Evolutionary conservation across 148 eudicot genomes (phyloP), one percentile per base, ranked within the genome.

Genomic region (Rhododendron mucronatum): DNA sequence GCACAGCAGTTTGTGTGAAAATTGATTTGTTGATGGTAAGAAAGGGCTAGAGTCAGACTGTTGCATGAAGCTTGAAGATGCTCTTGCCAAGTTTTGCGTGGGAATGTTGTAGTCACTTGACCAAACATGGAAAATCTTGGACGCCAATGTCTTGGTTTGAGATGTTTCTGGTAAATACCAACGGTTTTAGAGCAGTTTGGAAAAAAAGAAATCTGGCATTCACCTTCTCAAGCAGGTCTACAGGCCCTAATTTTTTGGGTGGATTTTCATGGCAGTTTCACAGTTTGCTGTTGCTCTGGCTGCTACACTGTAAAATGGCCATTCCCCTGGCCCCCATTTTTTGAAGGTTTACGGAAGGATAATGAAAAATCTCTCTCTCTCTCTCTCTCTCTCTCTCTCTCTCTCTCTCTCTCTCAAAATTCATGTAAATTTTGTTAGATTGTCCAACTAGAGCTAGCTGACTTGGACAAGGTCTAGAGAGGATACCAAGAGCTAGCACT

Each of bases 11-110:
- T 37, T 82, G 26, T n/a, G 84, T 82, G 51, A 47, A 39, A 59
- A 39, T 82, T 47, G 21, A 39, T 48, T 47, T 69, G 76, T 83
- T 14, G 15, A 83, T 30, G 21, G n/a, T 16, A 3, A 15, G 37
- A 15, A 35, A 51, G 55, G 35, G 80, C 80, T 83, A 16, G 10
- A 74, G 80, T 53, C 18, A 51, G 67, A 21, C 35, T n/a, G 26
- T 76, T 53, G 35, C 4, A 9, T 20, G 86, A 84, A 84, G 86
- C 69, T 84, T 84, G 39, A 55, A 55, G 26, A 55, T 73, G 81
- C 77, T 84, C 51, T 30, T 50, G 18, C 26, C 3, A 84, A 84
- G 67, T 61, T 51, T 1, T 30, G 39, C 9, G 2, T 5, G 76
- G 76, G 21, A 71, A 13, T 65, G 1, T 65, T 65, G 73, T 63